A percentile compares a stretch with the other conserved stretches of the same genome.
phyloP scores from a whole-genome alignment of 306 rosid species.

The Quercus agrifolia region DNA sequence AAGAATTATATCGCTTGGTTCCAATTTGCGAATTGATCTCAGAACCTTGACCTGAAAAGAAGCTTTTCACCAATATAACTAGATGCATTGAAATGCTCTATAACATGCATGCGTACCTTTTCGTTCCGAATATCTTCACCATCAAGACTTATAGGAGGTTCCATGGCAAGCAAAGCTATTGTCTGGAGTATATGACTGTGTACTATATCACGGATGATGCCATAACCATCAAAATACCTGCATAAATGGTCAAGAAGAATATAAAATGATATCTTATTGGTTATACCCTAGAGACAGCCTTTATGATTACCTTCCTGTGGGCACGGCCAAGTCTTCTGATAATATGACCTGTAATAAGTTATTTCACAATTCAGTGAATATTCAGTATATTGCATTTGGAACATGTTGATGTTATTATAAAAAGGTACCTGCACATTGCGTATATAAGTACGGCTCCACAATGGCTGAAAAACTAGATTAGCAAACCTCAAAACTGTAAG shows the following conservation, averaged over 20 bases:
- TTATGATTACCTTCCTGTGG: slow-evolving; percentile 65
- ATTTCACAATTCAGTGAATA: slow-evolving; percentile 7
- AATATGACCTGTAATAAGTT: slow-evolving; percentile 54
- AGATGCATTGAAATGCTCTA: slow-evolving; percentile 7
- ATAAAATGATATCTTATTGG: slow-evolving; percentile 9
- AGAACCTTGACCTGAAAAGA: slow-evolving; percentile 80
- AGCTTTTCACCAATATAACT: slow-evolving; percentile 24
- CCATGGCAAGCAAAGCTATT: slow-evolving; percentile 94
- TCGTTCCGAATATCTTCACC: slow-evolving; percentile 95
- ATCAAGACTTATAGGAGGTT: slow-evolving; percentile 84
- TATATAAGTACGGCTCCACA: slow-evolving; percentile 83
- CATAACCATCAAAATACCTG: slow-evolving; percentile 84
- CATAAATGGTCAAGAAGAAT: slow-evolving; percentile 9
- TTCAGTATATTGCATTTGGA: background rate
- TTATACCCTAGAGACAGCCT: slow-evolving; percentile 15
- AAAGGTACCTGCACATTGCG: slow-evolving; percentile 66
- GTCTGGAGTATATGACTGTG: slow-evolving; percentile 92
- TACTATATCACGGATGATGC: slow-evolving; percentile 80
- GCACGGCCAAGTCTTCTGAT: slow-evolving; percentile 73
- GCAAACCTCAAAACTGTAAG: slow-evolving; percentile 93
- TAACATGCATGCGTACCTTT: slow-evolving; percentile 53
- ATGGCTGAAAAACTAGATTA: slow-evolving; percentile 88
- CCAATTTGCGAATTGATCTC: slow-evolving; percentile 76
- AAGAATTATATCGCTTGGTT: slow-evolving; percentile 71
- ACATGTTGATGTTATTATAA: background rate